These are phyloP conservation scores for Leccinum variicolor DNA, from an alignment of 768 basidiomycete genomes.

Conservation along the genomic window DNA sequence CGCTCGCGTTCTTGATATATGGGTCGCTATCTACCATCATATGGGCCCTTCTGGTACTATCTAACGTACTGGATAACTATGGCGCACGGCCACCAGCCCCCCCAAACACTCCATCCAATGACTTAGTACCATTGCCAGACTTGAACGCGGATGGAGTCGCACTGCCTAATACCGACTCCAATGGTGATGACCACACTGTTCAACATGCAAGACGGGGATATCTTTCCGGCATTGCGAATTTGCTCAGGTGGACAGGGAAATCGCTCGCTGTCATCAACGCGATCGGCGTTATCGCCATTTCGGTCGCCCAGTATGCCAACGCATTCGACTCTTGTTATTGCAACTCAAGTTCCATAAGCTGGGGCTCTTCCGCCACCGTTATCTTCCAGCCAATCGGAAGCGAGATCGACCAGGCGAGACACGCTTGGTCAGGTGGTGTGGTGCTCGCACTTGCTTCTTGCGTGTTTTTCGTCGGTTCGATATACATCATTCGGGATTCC, in stretches of 20 bases:
- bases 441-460: conserved; percentile 26
- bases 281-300: conserved; percentile 21
- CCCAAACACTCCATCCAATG: too few species aligned
- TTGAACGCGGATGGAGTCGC: background rate
- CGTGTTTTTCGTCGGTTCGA: conserved; percentile 23
- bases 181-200: background rate
- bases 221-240: conserved; percentile 3
- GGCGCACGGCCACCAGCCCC: background rate
- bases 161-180: background rate
- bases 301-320: conserved; percentile 28
- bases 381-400: conserved; percentile 17
- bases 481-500: conserved; percentile 28
- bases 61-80: conserved; percentile 14
- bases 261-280: conserved; percentile 28
- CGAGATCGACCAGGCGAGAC: conserved; percentile 27
- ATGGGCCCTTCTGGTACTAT: conserved; percentile 26
- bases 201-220: background rate
- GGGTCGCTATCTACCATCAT: conserved; percentile 18
- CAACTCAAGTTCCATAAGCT: conserved; percentile 19
- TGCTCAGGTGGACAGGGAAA: conserved; percentile 27
- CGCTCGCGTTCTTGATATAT: conserved; percentile 3
- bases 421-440: conserved; percentile 38
- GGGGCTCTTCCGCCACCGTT: conserved; percentile 26
- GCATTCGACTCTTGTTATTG: conserved; percentile 30
- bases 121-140: background rate